These are phyloP conservation scores for Suhomyces faveliae DNA, from an alignment of 805 yeast genomes.

Conservation along the genomic window DNA sequence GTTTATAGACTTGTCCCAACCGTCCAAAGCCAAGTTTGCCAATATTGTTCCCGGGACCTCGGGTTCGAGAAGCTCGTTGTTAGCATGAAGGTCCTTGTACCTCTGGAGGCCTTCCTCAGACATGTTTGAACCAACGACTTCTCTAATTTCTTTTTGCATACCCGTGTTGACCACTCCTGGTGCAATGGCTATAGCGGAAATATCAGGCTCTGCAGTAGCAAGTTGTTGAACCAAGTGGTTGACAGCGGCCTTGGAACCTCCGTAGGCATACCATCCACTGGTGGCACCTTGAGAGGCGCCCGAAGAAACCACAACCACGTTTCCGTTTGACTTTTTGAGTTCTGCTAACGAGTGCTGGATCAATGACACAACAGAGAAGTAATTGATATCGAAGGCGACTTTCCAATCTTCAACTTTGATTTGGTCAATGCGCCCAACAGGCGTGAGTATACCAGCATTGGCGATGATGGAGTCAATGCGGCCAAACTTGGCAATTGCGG, in stretches of 20 bases:
- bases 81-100: conserved; percentile 61
- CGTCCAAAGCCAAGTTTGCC: conserved; percentile 62
- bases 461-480: conserved; percentile 62
- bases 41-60: conserved; percentile 69
- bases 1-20: conserved; percentile 54
- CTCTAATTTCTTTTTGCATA: conserved; percentile 84
- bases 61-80: conserved; percentile 62
- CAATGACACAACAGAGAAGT: conserved; percentile 69
- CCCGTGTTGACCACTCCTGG: conserved; percentile 94
- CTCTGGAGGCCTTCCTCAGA: conserved; percentile 52
- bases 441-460: conserved; percentile 83
- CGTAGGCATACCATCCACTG: conserved; percentile 88
- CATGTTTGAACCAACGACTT: conserved; percentile 60
- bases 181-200: conserved; percentile 71
- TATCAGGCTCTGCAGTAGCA: conserved; percentile 60
- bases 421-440: conserved; percentile 54
- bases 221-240: conserved; percentile 71
- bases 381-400: conserved; percentile 66
- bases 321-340: conserved; percentile 56
- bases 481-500: conserved; percentile 52
- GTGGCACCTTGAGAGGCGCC: conserved; percentile 72
- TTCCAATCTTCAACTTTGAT: conserved; percentile 61
- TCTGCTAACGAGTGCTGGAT: conserved; percentile 56
- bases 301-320: conserved; percentile 77
- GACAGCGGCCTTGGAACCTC: conserved; percentile 87